Conservation (phyloP, 2,329 filamentous ascomycete species). For the Leptosphaerulina australis region DNA sequence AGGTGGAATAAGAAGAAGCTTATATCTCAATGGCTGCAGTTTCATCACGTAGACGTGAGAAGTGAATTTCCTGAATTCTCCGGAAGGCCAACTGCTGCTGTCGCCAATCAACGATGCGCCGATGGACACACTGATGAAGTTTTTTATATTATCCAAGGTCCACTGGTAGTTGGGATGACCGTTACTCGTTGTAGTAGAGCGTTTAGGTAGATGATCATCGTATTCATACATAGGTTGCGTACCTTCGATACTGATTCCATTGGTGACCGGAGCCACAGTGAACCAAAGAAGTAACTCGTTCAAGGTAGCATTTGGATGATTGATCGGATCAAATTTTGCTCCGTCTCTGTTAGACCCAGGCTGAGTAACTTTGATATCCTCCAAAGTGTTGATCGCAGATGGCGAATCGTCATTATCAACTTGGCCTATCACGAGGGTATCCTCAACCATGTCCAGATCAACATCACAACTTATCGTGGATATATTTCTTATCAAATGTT, state of each 20-base stretch:
- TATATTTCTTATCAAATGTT: too few relatives aligned
- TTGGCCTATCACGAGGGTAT: background rate
- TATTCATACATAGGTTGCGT: constrained; percentile 3
- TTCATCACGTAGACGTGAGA: background rate
- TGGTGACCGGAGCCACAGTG: constrained; percentile 11
- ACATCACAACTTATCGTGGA: background rate
- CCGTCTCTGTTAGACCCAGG: background rate
- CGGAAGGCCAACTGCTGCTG: background rate
- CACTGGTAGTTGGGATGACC: background rate
- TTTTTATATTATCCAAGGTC: background rate
- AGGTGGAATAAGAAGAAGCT: background rate
- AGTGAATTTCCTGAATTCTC: background rate
- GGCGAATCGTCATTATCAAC: background rate
- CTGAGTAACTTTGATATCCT: background rate
- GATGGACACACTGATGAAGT: background rate
- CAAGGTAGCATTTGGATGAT: too few relatives aligned
- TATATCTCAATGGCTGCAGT: background rate
- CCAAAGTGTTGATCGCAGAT: background rate
- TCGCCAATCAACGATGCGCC: constrained; percentile 1
- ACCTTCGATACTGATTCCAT: constrained; percentile 9
- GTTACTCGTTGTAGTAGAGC: background rate
- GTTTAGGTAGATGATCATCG: background rate
- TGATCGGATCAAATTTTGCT: too few relatives aligned
- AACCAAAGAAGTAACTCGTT: constrained; percentile 17
- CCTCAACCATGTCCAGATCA: background rate